These are phyloP conservation scores for Leishmania major DNA, from an alignment of 208 protist genomes.

Conservation along the genomic window DNA sequence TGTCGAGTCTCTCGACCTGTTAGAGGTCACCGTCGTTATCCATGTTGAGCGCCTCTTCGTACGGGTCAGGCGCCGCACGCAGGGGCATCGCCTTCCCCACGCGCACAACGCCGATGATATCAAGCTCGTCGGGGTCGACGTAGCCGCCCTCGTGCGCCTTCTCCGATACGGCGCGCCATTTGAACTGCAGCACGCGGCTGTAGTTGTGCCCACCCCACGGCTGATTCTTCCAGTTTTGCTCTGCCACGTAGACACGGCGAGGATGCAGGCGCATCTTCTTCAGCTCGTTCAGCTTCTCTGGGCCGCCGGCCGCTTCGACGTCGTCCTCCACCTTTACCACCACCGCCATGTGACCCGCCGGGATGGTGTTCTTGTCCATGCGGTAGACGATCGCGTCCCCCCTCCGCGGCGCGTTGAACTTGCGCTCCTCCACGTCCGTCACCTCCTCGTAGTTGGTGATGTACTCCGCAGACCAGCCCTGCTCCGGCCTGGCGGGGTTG, in stretches of 20 bases:
- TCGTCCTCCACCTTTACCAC: conserved; percentile 66
- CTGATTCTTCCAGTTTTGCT: conserved; percentile 70
- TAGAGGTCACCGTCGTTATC: conserved; percentile 36
- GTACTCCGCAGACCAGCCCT: conserved; percentile 43
- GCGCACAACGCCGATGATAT: conserved; percentile 42
- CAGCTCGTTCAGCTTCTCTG: conserved; percentile 36
- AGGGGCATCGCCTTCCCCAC: conserved; percentile 37
- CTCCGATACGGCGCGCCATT: conserved; percentile 37
- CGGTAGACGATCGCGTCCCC: conserved; percentile 54
- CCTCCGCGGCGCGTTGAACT: conserved; percentile 43
- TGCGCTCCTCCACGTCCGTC: conserved; percentile 38
- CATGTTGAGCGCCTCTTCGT: conserved; percentile 20
- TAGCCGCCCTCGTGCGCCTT: conserved; percentile 35
- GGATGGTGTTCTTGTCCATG: neutral
- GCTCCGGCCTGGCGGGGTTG: conserved; percentile 38
- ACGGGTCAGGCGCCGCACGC: conserved; percentile 13
- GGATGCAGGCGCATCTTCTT: conserved; percentile 46
- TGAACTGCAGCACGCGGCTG: conserved; percentile 52
- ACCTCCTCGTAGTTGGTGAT: conserved; percentile 48
- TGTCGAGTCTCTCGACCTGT: neutral
- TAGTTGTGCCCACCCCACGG: conserved; percentile 56
- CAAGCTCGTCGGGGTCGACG: conserved; percentile 33
- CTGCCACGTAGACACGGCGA: conserved; percentile 62
- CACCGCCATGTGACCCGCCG: conserved; percentile 54
- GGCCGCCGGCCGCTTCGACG: conserved; percentile 40